phyloP scores from a whole-genome alignment of 1,139 yeast species.

The Taiozyma sp. region DNA sequence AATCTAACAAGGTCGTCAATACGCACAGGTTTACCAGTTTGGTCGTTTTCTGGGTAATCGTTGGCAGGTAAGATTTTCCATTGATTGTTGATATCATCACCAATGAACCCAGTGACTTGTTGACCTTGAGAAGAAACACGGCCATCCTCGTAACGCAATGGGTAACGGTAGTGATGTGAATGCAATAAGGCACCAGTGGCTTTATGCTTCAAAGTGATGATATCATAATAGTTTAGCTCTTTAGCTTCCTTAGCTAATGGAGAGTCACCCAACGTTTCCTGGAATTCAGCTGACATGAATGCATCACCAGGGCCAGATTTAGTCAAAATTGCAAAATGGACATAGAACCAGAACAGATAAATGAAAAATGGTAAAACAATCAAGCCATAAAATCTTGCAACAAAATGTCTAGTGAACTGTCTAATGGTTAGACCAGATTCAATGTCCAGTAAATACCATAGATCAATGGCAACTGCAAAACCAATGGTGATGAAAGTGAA shows the following conservation, averaged over 20 bases:
- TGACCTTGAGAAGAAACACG: slow-evolving; percentile 94
- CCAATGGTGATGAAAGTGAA: slow-evolving; percentile 89
- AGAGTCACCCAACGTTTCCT: slow-evolving; percentile 84
- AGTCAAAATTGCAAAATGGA: slow-evolving; percentile 77
- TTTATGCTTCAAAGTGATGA: slow-evolving; percentile 71
- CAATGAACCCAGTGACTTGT: slow-evolving; percentile 75
- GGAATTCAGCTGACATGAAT: slow-evolving; percentile 92
- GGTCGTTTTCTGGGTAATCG: slow-evolving; percentile 35
- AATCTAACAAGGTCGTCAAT: slow-evolving; percentile 73
- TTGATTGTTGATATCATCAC: slow-evolving; percentile 62
- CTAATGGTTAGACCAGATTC: slow-evolving; percentile 61
- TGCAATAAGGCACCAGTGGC: slow-evolving; percentile 75
- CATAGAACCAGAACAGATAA: slow-evolving; percentile 89
- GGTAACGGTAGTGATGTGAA: slow-evolving; percentile 72
- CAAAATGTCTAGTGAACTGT: slow-evolving; percentile 62
- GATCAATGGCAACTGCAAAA: slow-evolving; percentile 74
- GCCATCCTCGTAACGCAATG: slow-evolving; percentile 93
- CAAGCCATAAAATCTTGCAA: slow-evolving; percentile 70
- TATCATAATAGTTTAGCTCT: slow-evolving; percentile 70
- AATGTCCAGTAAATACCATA: slow-evolving; percentile 82
- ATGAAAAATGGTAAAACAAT: slow-evolving; percentile 77
- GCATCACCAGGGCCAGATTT: slow-evolving; percentile 95
- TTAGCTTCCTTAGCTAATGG: slow-evolving; percentile 69
- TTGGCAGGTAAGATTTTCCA: slow-evolving; percentile 83
- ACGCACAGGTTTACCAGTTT: slow-evolving; percentile 42